Evolutionary conservation across 768 basidiomycete genomes (phyloP), one percentile per base, ranked within the genome.

Genomic region (Amanita molliuscula): DNA sequence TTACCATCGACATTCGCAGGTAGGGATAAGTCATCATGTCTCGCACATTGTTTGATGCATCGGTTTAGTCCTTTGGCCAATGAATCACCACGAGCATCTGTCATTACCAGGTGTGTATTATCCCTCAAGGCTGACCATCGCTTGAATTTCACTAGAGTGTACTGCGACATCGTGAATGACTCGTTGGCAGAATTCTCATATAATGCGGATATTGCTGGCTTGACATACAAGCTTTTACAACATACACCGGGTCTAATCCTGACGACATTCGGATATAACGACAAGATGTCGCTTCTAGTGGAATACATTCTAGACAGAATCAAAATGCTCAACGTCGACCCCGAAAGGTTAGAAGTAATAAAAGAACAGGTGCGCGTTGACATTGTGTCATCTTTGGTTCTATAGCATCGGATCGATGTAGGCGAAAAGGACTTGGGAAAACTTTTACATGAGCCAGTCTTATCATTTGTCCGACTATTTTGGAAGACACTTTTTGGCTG

Each of bases 121-220:
- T 26, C 16, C 37, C 45, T 43, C 3, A 35, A 36, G 18, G 5
- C 29, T 2, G 4, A 33, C 29, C 29, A 4, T 26, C 13, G 41
- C 23, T 43, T 34, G 13, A 53, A 16, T 48, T 29, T 15, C 44
- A 50, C n/a, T 44, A 89, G 88, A 47, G 67, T 99, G 10, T 93
- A 82, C 64, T 71, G 81, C 46, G 87, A 93, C 55, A 74, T 98
- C 28, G 86, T 97, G 56, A 81, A 79, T 25, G 96, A 99, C 59
- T 78, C 88, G 2, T 77, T 98, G 45, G 82, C 82, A 5, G 96
- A 99, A 66, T 92, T 86, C 57, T 72, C 89, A 0, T 98, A 98
- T 61, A 84, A 93, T 59, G 96, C 96, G 9, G 84, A 88, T 36
- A 76, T 98, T 21, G 96, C 95, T 11, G 93, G 93, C 23, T 73